Evolutionary conservation across 768 basidiomycete genomes (phyloP), one percentile per base, ranked within the genome.

Genomic region (Coprinopsis cinerea): DNA sequence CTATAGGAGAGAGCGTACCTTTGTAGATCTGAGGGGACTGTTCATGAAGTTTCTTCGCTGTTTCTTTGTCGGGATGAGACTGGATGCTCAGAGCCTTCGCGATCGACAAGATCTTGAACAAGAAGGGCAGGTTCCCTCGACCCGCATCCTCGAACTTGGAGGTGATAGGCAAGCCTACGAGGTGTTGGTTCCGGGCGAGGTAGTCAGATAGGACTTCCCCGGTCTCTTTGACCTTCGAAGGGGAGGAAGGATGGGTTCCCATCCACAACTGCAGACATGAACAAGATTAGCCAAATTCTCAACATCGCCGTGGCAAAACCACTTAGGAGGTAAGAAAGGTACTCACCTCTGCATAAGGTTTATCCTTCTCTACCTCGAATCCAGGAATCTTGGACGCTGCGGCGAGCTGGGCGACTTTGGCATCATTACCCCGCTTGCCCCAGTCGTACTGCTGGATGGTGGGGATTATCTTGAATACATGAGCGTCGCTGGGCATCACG

Each of bases 371-470:
- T 45, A 92, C 70, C 10, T 62, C 57, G 64, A 93, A 92, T 5
- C 73, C 80, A 3, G 83, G 76, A 2, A 88, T 64, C 42, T 70
- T 73, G 37, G 79, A 77, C 2, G 79, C 76, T 17, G 70, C 59
- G 0, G 88, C 90, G 44, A 89, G 83, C 61, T 91, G 84, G 4
- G 95, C 93, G n/a, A 90, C 96, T 64, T 89, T 88, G 54, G 89
- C 90, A 15, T 71, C 70, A 11, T 67, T 69, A 2, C 95, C 95
- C 14, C 79, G 69, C 71, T 89, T 93, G 17, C 95, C 95, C 95
- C 95, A 99, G 62, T 93, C 91, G 63, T 98, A 97, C 53, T 82
- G 77, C 63, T 98, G 93, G 1, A 82, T 79, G 5, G 91, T 94
- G 2, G 92, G 89, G 3, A 74, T 58, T 58, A 97, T 77, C 65